phyloP scores from a whole-genome alignment of 345 rosid genomes.

The Triadica sebifera region DNA sequence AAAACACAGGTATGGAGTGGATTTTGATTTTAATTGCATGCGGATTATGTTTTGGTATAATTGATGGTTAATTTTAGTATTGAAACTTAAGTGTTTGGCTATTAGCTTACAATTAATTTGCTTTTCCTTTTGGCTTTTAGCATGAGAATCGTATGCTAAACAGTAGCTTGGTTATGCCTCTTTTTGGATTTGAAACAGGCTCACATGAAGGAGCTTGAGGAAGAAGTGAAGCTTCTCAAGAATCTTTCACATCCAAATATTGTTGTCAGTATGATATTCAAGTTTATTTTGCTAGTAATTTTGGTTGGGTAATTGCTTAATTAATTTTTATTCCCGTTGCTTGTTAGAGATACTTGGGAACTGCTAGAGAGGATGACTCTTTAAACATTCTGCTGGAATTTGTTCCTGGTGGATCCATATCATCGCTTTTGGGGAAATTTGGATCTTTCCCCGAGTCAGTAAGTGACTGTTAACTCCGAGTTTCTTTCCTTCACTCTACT shows the following conservation, averaged over 20 bases:
- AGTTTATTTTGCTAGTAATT: neutral
- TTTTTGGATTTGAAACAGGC: constrained; percentile 24
- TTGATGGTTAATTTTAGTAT: neutral
- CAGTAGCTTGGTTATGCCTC: neutral
- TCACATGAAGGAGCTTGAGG: constrained; percentile 37
- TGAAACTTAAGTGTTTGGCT: neutral
- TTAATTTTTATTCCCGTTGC: neutral
- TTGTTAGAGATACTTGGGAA: constrained; percentile 36
- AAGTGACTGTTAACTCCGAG: constrained; percentile 24
- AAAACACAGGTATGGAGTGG: constrained; percentile 52
- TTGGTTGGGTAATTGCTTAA: constrained; percentile 1
- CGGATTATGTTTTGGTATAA: neutral
- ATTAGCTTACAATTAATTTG: neutral
- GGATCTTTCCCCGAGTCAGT: constrained; percentile 38
- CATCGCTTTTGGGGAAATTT: constrained; percentile 34
- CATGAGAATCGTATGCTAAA: neutral
- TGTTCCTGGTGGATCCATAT: constrained; percentile 38
- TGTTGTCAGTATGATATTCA: constrained; percentile 26
- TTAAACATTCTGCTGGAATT: constrained; percentile 36
- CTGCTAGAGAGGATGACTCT: constrained; percentile 36
- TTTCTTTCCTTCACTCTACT: neutral
- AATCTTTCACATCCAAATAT: constrained; percentile 36
- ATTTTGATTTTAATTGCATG: neutral
- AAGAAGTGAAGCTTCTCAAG: constrained; percentile 38
- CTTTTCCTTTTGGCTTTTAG: neutral